Evolutionary conservation across 2,329 filamentous ascomycete species (phyloP).

Genomic region (Dactylonectria estremocensis): DNA sequence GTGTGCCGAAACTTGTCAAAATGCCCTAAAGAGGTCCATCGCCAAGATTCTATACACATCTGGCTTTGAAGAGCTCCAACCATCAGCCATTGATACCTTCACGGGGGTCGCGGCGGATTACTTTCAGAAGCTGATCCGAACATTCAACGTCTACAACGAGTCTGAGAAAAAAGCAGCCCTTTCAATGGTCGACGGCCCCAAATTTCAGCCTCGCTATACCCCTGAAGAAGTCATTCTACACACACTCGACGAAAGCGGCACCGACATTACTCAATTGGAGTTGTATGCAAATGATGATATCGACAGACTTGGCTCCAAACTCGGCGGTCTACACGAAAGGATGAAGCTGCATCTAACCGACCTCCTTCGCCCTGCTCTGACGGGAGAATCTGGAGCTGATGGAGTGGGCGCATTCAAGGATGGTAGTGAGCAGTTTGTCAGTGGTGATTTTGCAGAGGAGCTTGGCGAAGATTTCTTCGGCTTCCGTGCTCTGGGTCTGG

Average conservation of each 20-base stretch:
- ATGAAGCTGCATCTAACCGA: conserved; percentile 96
- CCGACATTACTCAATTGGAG: conserved; percentile 86
- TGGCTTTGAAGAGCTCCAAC: conserved; percentile 97
- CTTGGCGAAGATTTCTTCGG: conserved; percentile 99
- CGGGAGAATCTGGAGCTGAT: conserved; percentile 81
- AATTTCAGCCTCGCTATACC: conserved; percentile 77
- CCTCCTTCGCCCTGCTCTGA: conserved; percentile 89
- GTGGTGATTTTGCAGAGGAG: conserved; percentile 97
- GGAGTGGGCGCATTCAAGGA: conserved; percentile 95
- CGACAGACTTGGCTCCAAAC: conserved; percentile 85
- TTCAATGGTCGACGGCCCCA: conserved; percentile 56
- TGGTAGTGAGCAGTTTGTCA: conserved; percentile 96
- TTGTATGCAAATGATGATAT: conserved; percentile 93
- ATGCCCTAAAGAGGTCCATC: conserved; percentile 90
- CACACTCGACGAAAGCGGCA: conserved; percentile 86
- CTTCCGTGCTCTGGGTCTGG: conserved; percentile 94
- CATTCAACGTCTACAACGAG: conserved; percentile 87
- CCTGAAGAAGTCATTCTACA: conserved; percentile 91
- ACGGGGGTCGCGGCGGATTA: conserved; percentile 93
- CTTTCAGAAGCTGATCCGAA: conserved; percentile 86
- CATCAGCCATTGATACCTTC: conserved; percentile 90
- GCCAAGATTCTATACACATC: conserved; percentile 96
- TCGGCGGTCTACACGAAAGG: conserved; percentile 89
- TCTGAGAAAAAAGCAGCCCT: conserved; percentile 79
- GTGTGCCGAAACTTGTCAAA: conserved; percentile 84